phyloP scores from a whole-genome alignment of 345 rosid species.

The Sisymbrium altissimum region DNA sequence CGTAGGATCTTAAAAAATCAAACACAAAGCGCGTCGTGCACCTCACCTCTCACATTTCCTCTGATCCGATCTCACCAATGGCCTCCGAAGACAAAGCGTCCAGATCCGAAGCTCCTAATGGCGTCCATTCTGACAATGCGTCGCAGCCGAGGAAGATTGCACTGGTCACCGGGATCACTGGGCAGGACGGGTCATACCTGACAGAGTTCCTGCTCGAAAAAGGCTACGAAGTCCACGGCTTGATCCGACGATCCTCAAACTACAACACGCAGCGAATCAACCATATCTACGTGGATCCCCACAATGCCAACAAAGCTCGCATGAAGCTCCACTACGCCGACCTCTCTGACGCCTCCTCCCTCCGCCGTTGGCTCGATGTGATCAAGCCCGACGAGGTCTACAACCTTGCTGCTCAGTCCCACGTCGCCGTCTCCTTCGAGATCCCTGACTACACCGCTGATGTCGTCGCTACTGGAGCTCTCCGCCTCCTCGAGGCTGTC shows the following conservation, averaged over 20 bases:
- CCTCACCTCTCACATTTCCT: background rate
- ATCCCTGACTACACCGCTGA: constrained; percentile 96
- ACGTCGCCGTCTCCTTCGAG: constrained; percentile 94
- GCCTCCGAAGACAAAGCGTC: constrained; percentile 35
- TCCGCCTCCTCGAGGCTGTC: constrained; percentile 90
- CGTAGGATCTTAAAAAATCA: constrained; percentile 14
- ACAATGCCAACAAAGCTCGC: constrained; percentile 74
- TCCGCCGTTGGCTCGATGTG: constrained; percentile 94
- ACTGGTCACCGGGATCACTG: constrained; percentile 87
- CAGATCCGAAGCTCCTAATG: constrained; percentile 41
- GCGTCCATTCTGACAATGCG: constrained; percentile 30
- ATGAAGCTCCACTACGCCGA: constrained; percentile 95
- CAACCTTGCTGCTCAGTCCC: constrained; percentile 93
- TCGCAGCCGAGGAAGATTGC: constrained; percentile 45
- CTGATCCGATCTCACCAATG: constrained; percentile 30
- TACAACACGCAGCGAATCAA: constrained; percentile 95
- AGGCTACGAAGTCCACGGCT: constrained; percentile 83
- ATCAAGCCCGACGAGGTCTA: constrained; percentile 88
- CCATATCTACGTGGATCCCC: constrained; percentile 97
- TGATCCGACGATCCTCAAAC: constrained; percentile 93
- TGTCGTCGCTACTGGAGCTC: constrained; percentile 91
- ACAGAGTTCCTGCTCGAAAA: constrained; percentile 79
- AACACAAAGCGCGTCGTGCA: constrained; percentile 6
- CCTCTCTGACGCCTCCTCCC: constrained; percentile 86
- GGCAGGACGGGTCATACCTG: constrained; percentile 95